Evolutionary conservation across 345 rosid species (phyloP).

Genomic region (Litchi chinensis): DNA sequence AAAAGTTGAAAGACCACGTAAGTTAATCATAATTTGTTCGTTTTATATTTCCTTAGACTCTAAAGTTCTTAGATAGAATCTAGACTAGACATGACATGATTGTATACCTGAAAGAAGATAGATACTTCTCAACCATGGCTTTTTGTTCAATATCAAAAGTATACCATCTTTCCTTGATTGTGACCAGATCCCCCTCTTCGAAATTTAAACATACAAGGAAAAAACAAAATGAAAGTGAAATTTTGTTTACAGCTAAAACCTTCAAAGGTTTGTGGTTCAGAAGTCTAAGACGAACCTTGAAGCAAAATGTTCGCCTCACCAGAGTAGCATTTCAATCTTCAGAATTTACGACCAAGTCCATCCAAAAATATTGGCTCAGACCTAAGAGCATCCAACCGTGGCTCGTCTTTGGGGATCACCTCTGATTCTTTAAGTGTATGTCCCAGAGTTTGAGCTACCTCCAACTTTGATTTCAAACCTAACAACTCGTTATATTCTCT

Average conservation of each 20-base stretch:
- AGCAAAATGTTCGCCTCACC: slow-evolving; percentile 48
- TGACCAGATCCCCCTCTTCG: slow-evolving; percentile 37
- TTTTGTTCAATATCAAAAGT: slow-evolving; percentile 55
- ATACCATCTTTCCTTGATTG: slow-evolving; percentile 61
- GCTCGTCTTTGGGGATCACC: slow-evolving; percentile 35
- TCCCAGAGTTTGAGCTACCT: slow-evolving; percentile 50
- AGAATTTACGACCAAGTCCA: slow-evolving; percentile 52
- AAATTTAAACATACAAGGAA: slow-evolving; percentile 42
- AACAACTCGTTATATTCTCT: too few relatives aligned
- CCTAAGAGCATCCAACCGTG: slow-evolving; percentile 64
- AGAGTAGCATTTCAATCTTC: slow-evolving; percentile 54
- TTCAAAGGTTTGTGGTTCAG: background rate
- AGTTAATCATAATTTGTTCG: too few relatives aligned
- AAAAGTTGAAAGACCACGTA: background rate
- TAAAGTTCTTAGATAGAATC: too few relatives aligned
- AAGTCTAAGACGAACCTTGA: slow-evolving; percentile 50
- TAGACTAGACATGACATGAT: too few relatives aligned
- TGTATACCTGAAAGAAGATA: too few relatives aligned
- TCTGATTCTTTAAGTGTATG: slow-evolving; percentile 21
- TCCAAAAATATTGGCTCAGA: slow-evolving; percentile 53
- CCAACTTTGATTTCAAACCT: background rate
- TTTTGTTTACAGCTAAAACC: background rate
- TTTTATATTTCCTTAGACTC: too few relatives aligned
- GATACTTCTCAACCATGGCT: slow-evolving; percentile 54
- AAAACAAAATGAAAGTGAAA: slow-evolving; percentile 2